Base-by-base conservation (phyloP, 23 red algal species). In the Gracilaria domingensis region DNA sequence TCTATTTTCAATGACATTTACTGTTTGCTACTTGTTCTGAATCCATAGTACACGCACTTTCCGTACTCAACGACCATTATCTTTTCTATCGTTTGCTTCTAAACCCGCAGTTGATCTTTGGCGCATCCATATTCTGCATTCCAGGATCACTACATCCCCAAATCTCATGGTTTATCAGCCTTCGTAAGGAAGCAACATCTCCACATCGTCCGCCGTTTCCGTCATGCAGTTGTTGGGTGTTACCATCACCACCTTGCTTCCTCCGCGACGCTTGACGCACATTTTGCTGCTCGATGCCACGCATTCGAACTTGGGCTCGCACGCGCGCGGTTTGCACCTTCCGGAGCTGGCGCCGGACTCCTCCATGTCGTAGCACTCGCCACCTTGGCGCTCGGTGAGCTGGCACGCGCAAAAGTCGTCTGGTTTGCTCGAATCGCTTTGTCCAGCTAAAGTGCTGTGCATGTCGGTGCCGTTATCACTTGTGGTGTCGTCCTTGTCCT, bases 291-390 rank as follows among this genome's bases (percentile, higher is more conserved):
- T 20, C 26, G 38, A 45, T 16, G 38, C 72, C 13, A 51, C 72
- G 42, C 72, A 77, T 50, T 77, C 72, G 42, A 77, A 77, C 26
- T 77, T 77, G 40, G 72, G 40, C 25, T 49, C 72, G 26, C 72
- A 77, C 32, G 42, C 0, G 23, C 72, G 72, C 42, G 72, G 72
- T 42, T 50, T 77, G 72, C 72, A 77, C 14, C 45, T 6, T 30
- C 72, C 72, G n/a, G 21, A 28, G 11, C 4, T 50, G 0, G 38
- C 38, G 16, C 12, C 39, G 6, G 39, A 0, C 12, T 77, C 45
- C 42, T 77, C 72, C 72, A 77, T 77, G 42, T 77, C 72, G 23
- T 77, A 77, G 16, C 72, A 77, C 26, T 77, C 72, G 13, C 72
- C 72, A 16, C 72, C 72, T 34, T 37, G 50, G 23, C 7, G n/a